phyloP scores from a whole-genome alignment of 1,284 basidiomycete species.

The Volvariella volvacea region DNA sequence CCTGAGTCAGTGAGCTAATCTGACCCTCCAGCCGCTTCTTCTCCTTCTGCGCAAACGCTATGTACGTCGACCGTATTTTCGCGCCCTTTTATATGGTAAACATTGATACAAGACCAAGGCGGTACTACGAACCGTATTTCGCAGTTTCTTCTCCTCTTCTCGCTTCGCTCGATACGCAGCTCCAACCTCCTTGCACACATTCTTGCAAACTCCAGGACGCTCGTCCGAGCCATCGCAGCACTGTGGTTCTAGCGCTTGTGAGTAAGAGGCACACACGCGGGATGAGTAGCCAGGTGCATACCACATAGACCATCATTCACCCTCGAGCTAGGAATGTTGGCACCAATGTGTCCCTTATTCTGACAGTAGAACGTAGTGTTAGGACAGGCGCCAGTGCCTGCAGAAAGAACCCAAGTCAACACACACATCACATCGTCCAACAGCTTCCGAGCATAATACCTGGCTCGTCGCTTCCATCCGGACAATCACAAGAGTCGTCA shows the following conservation, averaged over 20 bases:
- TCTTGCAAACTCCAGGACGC: slow-evolving; percentile 68
- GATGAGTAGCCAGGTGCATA: slow-evolving; percentile 31
- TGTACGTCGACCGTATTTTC: slow-evolving; percentile 87
- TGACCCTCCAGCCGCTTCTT: slow-evolving; percentile 69
- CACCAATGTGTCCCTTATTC: slow-evolving; percentile 86
- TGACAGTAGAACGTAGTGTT: slow-evolving; percentile 79
- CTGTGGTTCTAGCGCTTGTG: slow-evolving; percentile 61
- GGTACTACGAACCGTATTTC: slow-evolving; percentile 60
- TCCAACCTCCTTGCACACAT: slow-evolving; percentile 77
- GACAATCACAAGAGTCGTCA: slow-evolving; percentile 94
- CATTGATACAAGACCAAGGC: neutral
- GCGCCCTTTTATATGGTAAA: slow-evolving; percentile 52
- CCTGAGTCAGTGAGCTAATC: slow-evolving; percentile 44
- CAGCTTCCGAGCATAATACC: slow-evolving; percentile 33
- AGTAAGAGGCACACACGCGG: slow-evolving; percentile 1
- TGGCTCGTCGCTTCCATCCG: slow-evolving; percentile 91
- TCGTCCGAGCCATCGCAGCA: slow-evolving; percentile 99
- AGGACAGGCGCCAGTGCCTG: slow-evolving; percentile 85
- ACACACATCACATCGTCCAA: neutral
- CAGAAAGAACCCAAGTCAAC: neutral
- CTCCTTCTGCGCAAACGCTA: slow-evolving; percentile 83
- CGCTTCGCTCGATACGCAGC: slow-evolving; percentile 58
- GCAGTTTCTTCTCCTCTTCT: slow-evolving; percentile 70
- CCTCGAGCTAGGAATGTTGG: slow-evolving; percentile 70
- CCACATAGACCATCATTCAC: slow-evolving; percentile 97